Base-by-base conservation (phyloP, 1,284 basidiomycete species). In the Cutaneotrichosporon sp. region DNA sequence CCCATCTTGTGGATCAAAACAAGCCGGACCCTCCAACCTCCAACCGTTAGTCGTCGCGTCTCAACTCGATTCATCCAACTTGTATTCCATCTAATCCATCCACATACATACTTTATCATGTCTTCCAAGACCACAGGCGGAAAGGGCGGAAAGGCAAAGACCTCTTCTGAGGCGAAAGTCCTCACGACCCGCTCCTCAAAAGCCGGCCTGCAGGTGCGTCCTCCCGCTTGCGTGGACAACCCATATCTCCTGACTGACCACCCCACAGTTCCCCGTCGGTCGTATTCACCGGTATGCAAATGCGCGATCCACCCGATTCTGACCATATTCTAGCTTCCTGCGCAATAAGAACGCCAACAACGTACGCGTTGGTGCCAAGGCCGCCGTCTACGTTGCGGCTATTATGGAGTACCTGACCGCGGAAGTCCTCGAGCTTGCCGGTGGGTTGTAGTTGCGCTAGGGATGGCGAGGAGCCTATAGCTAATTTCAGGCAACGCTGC, bases 311-410 rank as follows among this genome's bases (percentile, higher is more conserved):
- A 17, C 22, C 37, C 19, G n/a, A 16, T 17, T 35, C 46, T 49
- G 29, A 49, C 31, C 6, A 7, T 47, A n/a, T 10, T 7, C 19
- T 74, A 86, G 93, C 76, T 94, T 94, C 78, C 77, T 97, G 64
- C 94, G 96, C 76, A 84, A 85, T 71, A 83, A 88, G 65, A 94
- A 92, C 32, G 89, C 92, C 71, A 88, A 93, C 76, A 91, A 92
- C 71, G 84, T 97, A 50, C 61, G 72, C 41, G 68, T 75, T 42
- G 72, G 74, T 33, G 73, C 75, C 52, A 76, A 76, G 57, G 72
- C 75, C n/a, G 73, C 73, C 27, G 73, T 76, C 47, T 76, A 74
- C 61, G 70, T 76, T 32, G 74, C 75, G 22, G 73, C 75, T 41
- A 74, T 76, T 44, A 66, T 75, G 66, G 75, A 76, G 60, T 77